These are phyloP conservation scores for Phaseolus coccineus DNA, from an alignment of 331 rosid species.

Conservation along the genomic window DNA sequence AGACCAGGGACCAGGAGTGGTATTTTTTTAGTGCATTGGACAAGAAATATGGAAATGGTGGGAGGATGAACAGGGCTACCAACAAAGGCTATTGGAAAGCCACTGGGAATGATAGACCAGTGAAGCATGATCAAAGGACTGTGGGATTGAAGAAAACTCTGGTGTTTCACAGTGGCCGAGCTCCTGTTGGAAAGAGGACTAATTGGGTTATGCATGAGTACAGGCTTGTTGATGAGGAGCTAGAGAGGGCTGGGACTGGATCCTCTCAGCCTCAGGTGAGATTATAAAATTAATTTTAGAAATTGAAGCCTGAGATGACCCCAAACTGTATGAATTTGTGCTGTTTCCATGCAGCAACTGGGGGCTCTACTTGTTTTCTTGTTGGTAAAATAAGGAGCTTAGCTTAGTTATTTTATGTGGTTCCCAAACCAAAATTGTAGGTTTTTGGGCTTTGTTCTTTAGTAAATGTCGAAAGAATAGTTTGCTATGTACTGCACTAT, in stretches of 20 bases:
- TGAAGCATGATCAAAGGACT: slow-evolving; percentile 63
- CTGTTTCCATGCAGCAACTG: slow-evolving; percentile 30
- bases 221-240: slow-evolving; percentile 84
- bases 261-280: slow-evolving; percentile 88
- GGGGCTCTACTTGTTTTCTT: slow-evolving; percentile 44
- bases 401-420: slow-evolving; percentile 40
- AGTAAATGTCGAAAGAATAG: slow-evolving; percentile 30
- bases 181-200: slow-evolving; percentile 93
- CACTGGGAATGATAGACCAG: slow-evolving; percentile 94
- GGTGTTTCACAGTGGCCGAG: slow-evolving; percentile 98
- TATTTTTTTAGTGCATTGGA: slow-evolving; percentile 96
- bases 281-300: slow-evolving; percentile 29
- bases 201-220: slow-evolving; percentile 99
- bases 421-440: slow-evolving; percentile 44
- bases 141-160: slow-evolving; percentile 94
- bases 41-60: slow-evolving; percentile 98
- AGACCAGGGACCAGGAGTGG: slow-evolving; percentile 99
- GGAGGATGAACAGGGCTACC: slow-evolving; percentile 98
- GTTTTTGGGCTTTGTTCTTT: slow-evolving; percentile 50
- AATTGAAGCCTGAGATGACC: slow-evolving; percentile 50
- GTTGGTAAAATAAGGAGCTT: slow-evolving; percentile 38
- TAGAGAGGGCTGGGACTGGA: slow-evolving; percentile 69
- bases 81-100: slow-evolving; percentile 97
- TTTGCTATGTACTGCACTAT: slow-evolving; percentile 40
- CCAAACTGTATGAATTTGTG: slow-evolving; percentile 39